These are phyloP conservation scores for Mycosphaerella sp. DNA, from an alignment of 2,329 filamentous ascomycete genomes.

Conservation along the genomic window DNA sequence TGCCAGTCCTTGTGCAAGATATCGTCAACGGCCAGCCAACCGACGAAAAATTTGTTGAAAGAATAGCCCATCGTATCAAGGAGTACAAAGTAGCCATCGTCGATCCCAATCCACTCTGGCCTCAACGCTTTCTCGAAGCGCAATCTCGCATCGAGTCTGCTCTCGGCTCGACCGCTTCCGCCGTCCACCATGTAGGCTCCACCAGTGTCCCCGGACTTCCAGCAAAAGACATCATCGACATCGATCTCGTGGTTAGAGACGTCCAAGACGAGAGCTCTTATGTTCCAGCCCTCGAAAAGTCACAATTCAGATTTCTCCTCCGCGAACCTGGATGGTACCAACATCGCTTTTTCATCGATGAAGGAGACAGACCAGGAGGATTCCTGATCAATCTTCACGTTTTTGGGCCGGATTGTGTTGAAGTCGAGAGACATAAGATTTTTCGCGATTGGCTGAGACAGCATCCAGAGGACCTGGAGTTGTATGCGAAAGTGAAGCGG, in stretches of 20 bases:
- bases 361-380: conserved; percentile 26
- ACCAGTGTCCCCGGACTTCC: conserved; percentile 47
- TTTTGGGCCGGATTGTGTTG: conserved; percentile 41
- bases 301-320: conserved; percentile 43
- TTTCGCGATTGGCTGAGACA: conserved; percentile 44
- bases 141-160: conserved; percentile 35
- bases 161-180: conserved; percentile 26
- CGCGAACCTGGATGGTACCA: conserved; percentile 46
- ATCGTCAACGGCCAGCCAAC: not conserved
- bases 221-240: conserved; percentile 50
- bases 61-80: conserved; percentile 20
- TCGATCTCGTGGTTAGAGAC: conserved; percentile 45
- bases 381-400: conserved; percentile 45
- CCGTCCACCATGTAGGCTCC: conserved; percentile 46
- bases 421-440: conserved; percentile 41
- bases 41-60: conserved; percentile 7
- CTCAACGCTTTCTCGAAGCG: conserved; percentile 30
- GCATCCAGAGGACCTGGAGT: conserved; percentile 36
- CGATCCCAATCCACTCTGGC: conserved; percentile 38
- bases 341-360: conserved; percentile 44
- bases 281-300: conserved; percentile 39
- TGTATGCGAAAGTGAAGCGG: conserved; percentile 42
- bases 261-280: conserved; percentile 41
- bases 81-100: conserved; percentile 29
- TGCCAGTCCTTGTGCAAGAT: not conserved